phyloP scores from a whole-genome alignment of 768 basidiomycete genomes.

The Boletus pseudo-olivaceus region DNA sequence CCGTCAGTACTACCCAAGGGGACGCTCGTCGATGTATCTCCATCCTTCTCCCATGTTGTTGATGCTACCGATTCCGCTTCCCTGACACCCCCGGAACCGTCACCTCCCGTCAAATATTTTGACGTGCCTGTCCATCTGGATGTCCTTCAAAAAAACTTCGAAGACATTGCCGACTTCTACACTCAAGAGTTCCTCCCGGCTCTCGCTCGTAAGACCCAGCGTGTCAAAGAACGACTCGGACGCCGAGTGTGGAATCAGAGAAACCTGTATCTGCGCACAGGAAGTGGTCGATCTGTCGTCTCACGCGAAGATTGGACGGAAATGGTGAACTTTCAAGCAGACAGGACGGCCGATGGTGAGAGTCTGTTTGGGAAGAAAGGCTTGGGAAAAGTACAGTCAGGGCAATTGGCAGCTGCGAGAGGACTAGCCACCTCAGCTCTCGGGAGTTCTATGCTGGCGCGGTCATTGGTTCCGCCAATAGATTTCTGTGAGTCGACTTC shows the following conservation, averaged over 20 bases:
- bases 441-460: background rate
- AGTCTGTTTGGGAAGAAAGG: background rate
- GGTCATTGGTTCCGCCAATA: conserved; percentile 10
- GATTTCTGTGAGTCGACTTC: conserved; percentile 21
- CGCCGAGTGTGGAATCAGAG: conserved; percentile 68
- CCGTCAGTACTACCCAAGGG: background rate
- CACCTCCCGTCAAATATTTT: conserved; percentile 34
- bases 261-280: conserved; percentile 49
- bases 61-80: conserved; percentile 21
- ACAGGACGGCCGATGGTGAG: background rate
- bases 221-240: conserved; percentile 73
- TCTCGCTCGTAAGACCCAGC: conserved; percentile 50
- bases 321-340: conserved; percentile 45
- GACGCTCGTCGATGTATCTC: background rate
- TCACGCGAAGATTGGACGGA: conserved; percentile 46
- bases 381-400: background rate
- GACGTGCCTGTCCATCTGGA: conserved; percentile 53
- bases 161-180: conserved; percentile 46
- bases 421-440: conserved; percentile 6
- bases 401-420: background rate
- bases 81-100: conserved; percentile 21
- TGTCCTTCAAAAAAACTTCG: conserved; percentile 53
- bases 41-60: background rate
- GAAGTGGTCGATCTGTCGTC: conserved; percentile 32
- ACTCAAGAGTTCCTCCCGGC: conserved; percentile 36